Evolutionary conservation across 2,329 filamentous ascomycete genomes (phyloP).

Genomic region (Cytospora mali): DNA sequence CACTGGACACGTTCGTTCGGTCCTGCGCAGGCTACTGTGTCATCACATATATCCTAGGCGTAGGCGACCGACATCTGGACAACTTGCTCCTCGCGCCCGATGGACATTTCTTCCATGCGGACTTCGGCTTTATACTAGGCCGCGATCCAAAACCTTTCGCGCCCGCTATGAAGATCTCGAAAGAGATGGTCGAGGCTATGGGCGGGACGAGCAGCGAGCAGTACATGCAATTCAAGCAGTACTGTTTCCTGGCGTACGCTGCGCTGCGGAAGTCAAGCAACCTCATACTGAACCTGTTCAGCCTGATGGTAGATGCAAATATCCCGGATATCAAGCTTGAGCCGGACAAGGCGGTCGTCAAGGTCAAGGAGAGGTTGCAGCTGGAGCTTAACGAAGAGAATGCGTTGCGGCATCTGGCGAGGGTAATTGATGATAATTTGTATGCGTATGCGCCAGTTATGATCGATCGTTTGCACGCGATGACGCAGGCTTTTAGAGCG

Average conservation of each 20-base stretch:
- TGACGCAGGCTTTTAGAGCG: constrained; percentile 89
- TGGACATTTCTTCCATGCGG: constrained; percentile 95
- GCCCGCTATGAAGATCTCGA: constrained; percentile 93
- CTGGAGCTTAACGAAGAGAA: constrained; percentile 91
- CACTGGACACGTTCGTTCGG: constrained; percentile 92
- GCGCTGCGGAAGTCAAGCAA: constrained; percentile 88
- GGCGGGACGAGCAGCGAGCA: constrained; percentile 80
- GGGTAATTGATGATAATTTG: constrained; percentile 86
- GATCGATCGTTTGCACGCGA: constrained; percentile 91
- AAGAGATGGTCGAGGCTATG: constrained; percentile 99
- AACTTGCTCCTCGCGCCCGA: constrained; percentile 90
- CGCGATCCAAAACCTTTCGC: constrained; percentile 97
- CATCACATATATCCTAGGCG: constrained; percentile 95
- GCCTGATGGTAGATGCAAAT: constrained; percentile 95
- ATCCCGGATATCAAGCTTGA: constrained; percentile 94
- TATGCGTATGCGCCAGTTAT: constrained; percentile 90
- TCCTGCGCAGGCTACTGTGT: constrained; percentile 98
- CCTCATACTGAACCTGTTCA: constrained; percentile 92
- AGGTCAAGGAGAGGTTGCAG: constrained; percentile 93
- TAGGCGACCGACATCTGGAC: constrained; percentile 93
- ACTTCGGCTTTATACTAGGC: constrained; percentile 97
- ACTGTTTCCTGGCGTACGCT: constrained; percentile 93
- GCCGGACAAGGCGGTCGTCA: constrained; percentile 89
- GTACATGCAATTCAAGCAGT: constrained; percentile 89
- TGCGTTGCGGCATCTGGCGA: constrained; percentile 83